These are phyloP conservation scores for Asterella californica DNA, from an alignment of 225 moss, liverwort and hornwort genomes.

Conservation along the genomic window DNA sequence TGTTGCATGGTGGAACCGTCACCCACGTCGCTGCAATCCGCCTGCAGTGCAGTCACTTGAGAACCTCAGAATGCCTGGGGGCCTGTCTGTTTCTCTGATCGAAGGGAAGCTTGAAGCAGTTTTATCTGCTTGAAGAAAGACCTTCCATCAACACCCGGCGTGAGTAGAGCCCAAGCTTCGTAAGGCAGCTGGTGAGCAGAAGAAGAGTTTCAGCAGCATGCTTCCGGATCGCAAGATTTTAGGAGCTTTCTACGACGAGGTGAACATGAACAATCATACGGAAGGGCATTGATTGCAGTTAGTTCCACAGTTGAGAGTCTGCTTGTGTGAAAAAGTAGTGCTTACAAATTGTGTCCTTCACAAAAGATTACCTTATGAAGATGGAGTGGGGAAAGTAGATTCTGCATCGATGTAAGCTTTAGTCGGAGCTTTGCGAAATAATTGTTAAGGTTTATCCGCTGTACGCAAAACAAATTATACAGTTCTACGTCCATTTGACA, in stretches of 20 bases:
- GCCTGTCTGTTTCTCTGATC: conserved; percentile 26
- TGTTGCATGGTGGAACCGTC: neutral
- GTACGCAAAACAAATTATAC: neutral
- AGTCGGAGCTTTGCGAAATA: conserved; percentile 23
- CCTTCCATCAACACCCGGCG: conserved; percentile 26
- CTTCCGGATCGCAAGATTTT: neutral
- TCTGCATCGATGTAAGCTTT: conserved; percentile 28
- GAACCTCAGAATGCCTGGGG: conserved; percentile 5
- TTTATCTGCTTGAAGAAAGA: conserved; percentile 27
- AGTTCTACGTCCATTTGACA: neutral
- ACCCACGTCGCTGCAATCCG: neutral
- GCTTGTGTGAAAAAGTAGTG: neutral
- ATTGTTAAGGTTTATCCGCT: conserved; percentile 21
- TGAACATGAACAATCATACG: neutral
- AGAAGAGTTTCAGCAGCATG: neutral
- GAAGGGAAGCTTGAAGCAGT: conserved; percentile 25
- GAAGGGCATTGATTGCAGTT: neutral
- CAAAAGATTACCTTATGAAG: conserved; percentile 26
- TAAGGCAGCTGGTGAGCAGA: conserved; percentile 9
- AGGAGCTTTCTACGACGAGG: neutral
- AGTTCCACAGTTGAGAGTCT: neutral
- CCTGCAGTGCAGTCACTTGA: neutral
- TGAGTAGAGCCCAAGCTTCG: conserved; percentile 27
- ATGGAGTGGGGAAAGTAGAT: conserved; percentile 23
- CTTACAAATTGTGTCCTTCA: neutral